Evolutionary conservation across 208 protist species (phyloP), one percentile per base, ranked within the genome.

Genomic region (Trypanosoma melophagium): DNA sequence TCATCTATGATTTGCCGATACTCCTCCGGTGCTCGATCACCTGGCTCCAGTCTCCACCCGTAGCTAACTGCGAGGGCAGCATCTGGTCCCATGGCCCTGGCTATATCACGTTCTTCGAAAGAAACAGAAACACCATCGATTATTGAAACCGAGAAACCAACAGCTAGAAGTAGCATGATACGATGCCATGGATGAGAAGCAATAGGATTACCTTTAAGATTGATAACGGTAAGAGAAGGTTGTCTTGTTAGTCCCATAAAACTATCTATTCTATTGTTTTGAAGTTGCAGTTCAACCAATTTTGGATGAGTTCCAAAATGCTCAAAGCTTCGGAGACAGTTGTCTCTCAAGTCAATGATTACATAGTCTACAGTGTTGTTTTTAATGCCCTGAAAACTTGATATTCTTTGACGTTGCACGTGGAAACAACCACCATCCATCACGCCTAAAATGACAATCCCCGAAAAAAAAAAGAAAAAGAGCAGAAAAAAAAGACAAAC

Each of bases 291-390:
- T 60, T 86, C 76, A 51, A 75, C 62, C 2, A 96, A 65, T 57
- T 80, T 84, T 17, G 83, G 76, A 66, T 93, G 90, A 19, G 85
- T 92, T 24, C 87, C 85, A 54, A 96, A 92, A 64, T 80, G 55
- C 21, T 90, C 79, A 65, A 93, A 92, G 21, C 54, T 77, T 2
- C 24, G 19, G 3, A 96, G 52, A 9, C 51, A 25, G 65, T 96
- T 96, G 49, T 76, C 63, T 44, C 70, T 56, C 40, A 96, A 21
- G 42, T 93, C 79, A 28, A 95, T 84, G 5, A 69, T 24, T 17
- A 93, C 66, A 67, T 92, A 89, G 47, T 87, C n/a, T 62, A 44
- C 8, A 42, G n/a, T n/a, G 38, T 28, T 19, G 80, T 81, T 74
- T 21, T 71, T 74, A 3, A 93, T 69, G 5, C 86, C 87, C 21